phyloP scores from a whole-genome alignment of 2,329 filamentous ascomycete genomes.

The Alternaria atra region DNA sequence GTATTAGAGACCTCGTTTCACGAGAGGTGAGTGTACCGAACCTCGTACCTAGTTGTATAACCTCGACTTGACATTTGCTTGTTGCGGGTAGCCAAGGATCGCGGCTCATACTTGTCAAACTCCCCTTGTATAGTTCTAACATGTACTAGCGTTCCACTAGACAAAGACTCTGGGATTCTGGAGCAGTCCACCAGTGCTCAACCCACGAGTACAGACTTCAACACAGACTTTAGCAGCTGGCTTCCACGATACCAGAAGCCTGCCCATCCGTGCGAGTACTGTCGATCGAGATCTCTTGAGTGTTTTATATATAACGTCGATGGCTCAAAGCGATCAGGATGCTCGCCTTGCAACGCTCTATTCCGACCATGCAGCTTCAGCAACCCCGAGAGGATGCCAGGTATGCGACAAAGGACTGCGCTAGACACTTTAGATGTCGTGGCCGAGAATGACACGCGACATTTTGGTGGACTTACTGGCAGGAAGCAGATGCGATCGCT shows the following conservation, averaged over 20 bases:
- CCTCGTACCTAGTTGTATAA: background rate
- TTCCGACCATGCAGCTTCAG: slow-evolving; percentile 60
- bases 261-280: slow-evolving; percentile 58
- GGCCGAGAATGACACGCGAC: slow-evolving; percentile 51
- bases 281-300: slow-evolving; percentile 56
- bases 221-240: slow-evolving; percentile 57
- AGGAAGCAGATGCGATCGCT: slow-evolving; percentile 50
- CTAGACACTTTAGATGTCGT: slow-evolving; percentile 60
- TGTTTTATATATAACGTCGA: slow-evolving; percentile 56
- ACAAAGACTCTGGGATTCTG: slow-evolving; percentile 10
- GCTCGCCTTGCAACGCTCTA: slow-evolving; percentile 58
- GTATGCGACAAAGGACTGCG: slow-evolving; percentile 46
- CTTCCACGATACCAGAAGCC: slow-evolving; percentile 59
- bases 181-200: slow-evolving; percentile 14
- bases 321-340: slow-evolving; percentile 51
- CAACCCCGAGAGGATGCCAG: slow-evolving; percentile 44
- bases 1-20: slow-evolving; percentile 4
- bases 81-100: background rate
- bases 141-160: slow-evolving; percentile 6
- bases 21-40: slow-evolving; percentile 24
- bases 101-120: background rate
- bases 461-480: slow-evolving; percentile 48
- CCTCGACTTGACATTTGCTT: background rate
- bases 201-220: slow-evolving; percentile 38
- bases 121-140: slow-evolving; percentile 14